Percentiles rank a stretch among this genome's conserved stretches.
phyloP scores from a whole-genome alignment of 1,284 basidiomycete species.

The Cryptococcus sp. region DNA sequence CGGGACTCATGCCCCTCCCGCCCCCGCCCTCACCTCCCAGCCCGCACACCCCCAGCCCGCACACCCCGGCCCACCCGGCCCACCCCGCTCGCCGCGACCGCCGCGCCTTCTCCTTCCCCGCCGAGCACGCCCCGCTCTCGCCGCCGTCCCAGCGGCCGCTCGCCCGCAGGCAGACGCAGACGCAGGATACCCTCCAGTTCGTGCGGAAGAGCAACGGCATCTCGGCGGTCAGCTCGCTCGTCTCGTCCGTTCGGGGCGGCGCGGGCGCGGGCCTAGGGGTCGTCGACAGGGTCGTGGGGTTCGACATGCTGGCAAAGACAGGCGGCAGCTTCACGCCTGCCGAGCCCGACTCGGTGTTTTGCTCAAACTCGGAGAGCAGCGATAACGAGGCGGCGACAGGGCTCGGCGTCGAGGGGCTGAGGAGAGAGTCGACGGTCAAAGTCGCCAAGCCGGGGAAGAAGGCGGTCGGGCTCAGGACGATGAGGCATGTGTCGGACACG shows the following conservation, averaged over 20 bases:
- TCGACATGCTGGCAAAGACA: conserved; percentile 26
- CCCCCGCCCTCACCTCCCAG: conserved; percentile 7
- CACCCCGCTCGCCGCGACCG: conserved; percentile 27
- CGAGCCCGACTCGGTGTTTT: conserved; percentile 36
- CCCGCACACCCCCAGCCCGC: conserved; percentile 3
- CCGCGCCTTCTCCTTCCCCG: conserved; percentile 46
- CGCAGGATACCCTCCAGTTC: conserved; percentile 26
- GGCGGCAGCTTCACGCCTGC: conserved; percentile 37
- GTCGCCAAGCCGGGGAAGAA: conserved; percentile 1
- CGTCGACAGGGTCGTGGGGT: neutral
- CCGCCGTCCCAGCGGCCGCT: conserved; percentile 5
- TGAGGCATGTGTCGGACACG: neutral
- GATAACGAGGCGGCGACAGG: conserved; percentile 20
- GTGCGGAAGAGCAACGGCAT: conserved; percentile 25
- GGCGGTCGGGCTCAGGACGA: neutral
- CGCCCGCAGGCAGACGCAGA: conserved; percentile 16
- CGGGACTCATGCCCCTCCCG: conserved; percentile 16
- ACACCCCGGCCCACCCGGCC: conserved; percentile 3
- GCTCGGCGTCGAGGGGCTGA: no score
- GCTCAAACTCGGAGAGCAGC: conserved; percentile 42
- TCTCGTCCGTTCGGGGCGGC: neutral
- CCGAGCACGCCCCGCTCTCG: conserved; percentile 19
- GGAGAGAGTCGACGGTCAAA: conserved; percentile 4
- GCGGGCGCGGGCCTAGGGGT: conserved; percentile 2
- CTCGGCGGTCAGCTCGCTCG: neutral